Base-by-base conservation (phyloP, 169 alveolate genomes). In the Theileria equi region DNA sequence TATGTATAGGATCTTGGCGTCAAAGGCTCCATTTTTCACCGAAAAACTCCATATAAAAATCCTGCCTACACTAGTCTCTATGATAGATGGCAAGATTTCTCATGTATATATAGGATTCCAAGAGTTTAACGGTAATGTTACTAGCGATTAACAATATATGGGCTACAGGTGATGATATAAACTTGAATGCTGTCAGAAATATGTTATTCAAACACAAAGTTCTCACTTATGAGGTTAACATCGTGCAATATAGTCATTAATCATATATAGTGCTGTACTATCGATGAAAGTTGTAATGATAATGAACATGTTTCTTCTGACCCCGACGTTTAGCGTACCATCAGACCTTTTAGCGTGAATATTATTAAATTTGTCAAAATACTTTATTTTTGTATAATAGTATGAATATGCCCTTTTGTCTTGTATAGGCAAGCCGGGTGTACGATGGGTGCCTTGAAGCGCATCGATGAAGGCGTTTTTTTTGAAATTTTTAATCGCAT, bases 21-120 rank as follows among this genome's bases (percentile, higher is more conserved):
- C 73, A 36, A 67, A 77, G n/a, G 3, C 86, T 0, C 86, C 86
- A 23, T 77, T 77, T 35, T 77, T 77, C 54, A 66, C 81, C 8
- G 19, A 65, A 47, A 77, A 62, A 47, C 61, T 77, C 28, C 70
- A 45, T 19, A 57, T 77, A 47, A 61, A 67, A 26, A 50, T 77
- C 25, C 67, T 77, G 5, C 86, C 86, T 26, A 77, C 86, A 21
- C 48, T 77, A 44, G 31, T 68, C 0, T 17, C 73, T 32, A 32
- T 41, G 10, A 23, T 77, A 43, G 81, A 77, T 54, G 86, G 86
- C 2, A 38, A 25, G 28, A 48, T 77, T 31, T 17, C 57, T 3
- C 61, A 67, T 31, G 65, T 77, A 8, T 66, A 61, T 53, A 34
- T 45, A 19, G 86, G 86, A 6, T 77, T 77, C 41, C 71, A 77